These are phyloP conservation scores for Discostella stelligera DNA, from an alignment of 352 stramenopile species.

Conservation along the genomic window DNA sequence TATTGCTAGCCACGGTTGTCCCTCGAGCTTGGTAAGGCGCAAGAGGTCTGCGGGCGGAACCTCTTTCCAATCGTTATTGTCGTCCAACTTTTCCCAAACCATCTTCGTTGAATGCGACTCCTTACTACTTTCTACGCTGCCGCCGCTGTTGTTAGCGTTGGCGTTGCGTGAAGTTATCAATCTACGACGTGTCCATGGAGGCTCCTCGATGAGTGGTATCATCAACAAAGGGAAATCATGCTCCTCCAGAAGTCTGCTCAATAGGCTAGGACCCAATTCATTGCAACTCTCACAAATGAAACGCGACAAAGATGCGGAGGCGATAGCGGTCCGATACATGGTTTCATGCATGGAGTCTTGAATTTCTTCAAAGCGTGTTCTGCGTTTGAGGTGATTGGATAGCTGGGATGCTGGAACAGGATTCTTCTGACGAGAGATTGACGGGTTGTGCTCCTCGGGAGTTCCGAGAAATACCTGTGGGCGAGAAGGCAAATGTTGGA, in stretches of 20 bases:
- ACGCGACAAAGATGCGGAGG: slow-evolving; percentile 87
- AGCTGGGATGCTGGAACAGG: slow-evolving; percentile 11
- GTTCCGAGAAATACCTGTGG: slow-evolving; percentile 39
- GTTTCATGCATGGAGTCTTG: slow-evolving; percentile 30
- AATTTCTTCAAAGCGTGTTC: slow-evolving; percentile 37
- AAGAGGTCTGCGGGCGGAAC: slow-evolving; percentile 88
- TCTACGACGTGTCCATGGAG: slow-evolving; percentile 89
- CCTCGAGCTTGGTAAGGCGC: slow-evolving; percentile 90
- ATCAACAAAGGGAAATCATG: slow-evolving; percentile 92
- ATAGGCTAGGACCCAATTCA: slow-evolving; percentile 85
- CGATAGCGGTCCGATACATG: slow-evolving; percentile 57
- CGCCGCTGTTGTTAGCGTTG: not conserved
- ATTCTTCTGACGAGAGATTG: slow-evolving; percentile 35
- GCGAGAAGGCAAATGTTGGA: not conserved
- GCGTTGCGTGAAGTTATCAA: not conserved
- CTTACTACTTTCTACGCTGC: not conserved
- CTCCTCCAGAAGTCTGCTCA: slow-evolving; percentile 92
- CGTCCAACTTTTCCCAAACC: slow-evolving; percentile 89
- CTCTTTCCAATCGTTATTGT: slow-evolving; percentile 88
- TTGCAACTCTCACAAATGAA: slow-evolving; percentile 89
- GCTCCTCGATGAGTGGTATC: slow-evolving; percentile 91
- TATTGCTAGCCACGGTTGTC: slow-evolving; percentile 90
- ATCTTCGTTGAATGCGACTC: slow-evolving; percentile 19
- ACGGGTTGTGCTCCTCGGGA: slow-evolving; percentile 24
- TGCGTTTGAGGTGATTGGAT: slow-evolving; percentile 13